Evolutionary conservation across 2,329 filamentous ascomycete genomes (phyloP), one percentile per base, ranked within the genome.

Genomic region (Graphilbum fragrans): DNA sequence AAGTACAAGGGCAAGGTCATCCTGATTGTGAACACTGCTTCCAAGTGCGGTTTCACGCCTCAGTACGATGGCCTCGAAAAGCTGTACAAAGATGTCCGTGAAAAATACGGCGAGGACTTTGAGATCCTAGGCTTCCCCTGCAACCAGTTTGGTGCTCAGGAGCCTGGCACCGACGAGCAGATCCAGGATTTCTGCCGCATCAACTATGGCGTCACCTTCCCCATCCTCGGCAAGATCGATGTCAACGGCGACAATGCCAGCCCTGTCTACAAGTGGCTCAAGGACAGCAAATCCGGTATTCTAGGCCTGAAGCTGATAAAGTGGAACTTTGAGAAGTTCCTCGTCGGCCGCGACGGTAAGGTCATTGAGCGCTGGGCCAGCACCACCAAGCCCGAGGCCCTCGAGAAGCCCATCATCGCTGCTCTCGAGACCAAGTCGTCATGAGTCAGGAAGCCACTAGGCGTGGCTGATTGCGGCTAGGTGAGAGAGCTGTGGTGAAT

Each of bases 281-380:
- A 82, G 69, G 61, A 64, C 35, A 66, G 80, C 63, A 82, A 86
- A 69, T 74, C 90, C 1, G 88, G 92, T 19, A 56, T 95, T 42
- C 65, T 96, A 65, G 92, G 92, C 18, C 60, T 96, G 57, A 90
- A 93, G 80, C 65, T 80, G 47, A 72, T 98, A 55, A 95, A 96
- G 82, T 98, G 92, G 92, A 98, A 98, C 67, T 98, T 96, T 69
- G 92, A 98, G 65, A 98, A 98, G 76, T 98, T 95, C 66, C 67
- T 98, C 49, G 69, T 98, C 50, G 82, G 81, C 46, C 74, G 77
- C 47, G 86, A 96, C 61, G 92, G 92, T 21, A 74, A 82, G 65
- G 86, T 96, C 52, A 82, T 84, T 64, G 74, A 74, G 22, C 70
- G 92, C 50, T 98, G 87, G 86, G 84, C 86, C 27, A 90, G 84